These are phyloP conservation scores for Tetrahymena malaccensis DNA, from an alignment of 73 alveolate genomes.

Conservation along the genomic window DNA sequence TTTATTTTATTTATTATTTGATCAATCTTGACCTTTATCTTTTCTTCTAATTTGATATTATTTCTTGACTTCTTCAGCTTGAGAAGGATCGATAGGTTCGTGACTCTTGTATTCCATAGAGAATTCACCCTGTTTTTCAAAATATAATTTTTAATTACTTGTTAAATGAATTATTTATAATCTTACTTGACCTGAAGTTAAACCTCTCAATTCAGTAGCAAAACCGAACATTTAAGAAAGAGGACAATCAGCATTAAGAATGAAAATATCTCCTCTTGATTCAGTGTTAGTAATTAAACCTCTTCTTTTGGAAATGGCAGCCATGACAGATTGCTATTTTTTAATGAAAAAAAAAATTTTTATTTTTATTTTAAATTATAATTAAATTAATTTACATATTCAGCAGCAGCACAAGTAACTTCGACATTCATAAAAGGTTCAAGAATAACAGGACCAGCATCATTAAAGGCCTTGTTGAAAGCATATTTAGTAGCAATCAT, in stretches of 20 bases:
- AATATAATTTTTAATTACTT: neutral
- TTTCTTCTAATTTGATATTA: constrained; percentile 44
- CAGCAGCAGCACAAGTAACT: constrained; percentile 56
- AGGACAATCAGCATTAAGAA: constrained; percentile 71
- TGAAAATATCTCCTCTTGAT: constrained; percentile 50
- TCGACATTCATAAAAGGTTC: constrained; percentile 92
- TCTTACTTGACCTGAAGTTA: constrained; percentile 73
- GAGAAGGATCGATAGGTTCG: constrained; percentile 61
- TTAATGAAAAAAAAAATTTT: neutral
- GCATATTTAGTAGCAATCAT: constrained; percentile 79
- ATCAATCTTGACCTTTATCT: constrained; percentile 7
- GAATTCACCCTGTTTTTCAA: constrained; percentile 69
- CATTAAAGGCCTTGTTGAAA: constrained; percentile 65
- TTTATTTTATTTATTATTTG: neutral
- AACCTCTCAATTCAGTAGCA: constrained; percentile 88
- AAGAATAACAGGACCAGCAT: constrained; percentile 73
- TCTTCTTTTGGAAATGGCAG: constrained; percentile 68
- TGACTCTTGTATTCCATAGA: constrained; percentile 84
- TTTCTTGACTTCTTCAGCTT: constrained; percentile 46
- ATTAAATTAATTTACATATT: neutral
- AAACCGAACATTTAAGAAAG: constrained; percentile 85
- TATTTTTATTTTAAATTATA: neutral
- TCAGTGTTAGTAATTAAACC: constrained; percentile 69
- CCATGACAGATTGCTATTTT: constrained; percentile 51
- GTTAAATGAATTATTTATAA: neutral